Percentiles rank a stretch among this genome's conserved stretches.
phyloP scores from a whole-genome alignment of 306 rosid genomes.

The Aeschynomene evenia region DNA sequence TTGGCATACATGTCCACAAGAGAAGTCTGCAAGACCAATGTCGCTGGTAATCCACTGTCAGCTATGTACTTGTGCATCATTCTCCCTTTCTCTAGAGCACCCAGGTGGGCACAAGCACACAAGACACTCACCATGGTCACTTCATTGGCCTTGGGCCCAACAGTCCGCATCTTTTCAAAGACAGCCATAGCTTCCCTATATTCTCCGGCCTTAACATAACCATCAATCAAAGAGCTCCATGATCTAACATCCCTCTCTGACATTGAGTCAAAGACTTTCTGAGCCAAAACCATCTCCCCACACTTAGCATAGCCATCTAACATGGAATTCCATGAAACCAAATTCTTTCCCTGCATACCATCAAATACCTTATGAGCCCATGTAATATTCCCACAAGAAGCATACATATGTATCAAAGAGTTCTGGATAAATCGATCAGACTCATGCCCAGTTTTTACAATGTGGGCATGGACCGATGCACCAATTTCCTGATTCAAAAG shows the following conservation, averaged over 20 bases:
- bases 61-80: constrained; percentile 49
- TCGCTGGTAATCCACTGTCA: constrained; percentile 50
- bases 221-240: constrained; percentile 77
- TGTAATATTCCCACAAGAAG: constrained; percentile 48
- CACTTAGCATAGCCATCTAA: constrained; percentile 80
- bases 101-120: constrained; percentile 70
- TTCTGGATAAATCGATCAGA: constrained; percentile 59
- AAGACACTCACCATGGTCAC: constrained; percentile 80
- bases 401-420: constrained; percentile 78
- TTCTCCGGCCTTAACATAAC: constrained; percentile 62
- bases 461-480: constrained; percentile 58
- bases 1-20: constrained; percentile 88
- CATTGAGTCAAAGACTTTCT: constrained; percentile 61
- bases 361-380: constrained; percentile 62
- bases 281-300: constrained; percentile 52
- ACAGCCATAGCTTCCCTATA: constrained; percentile 56
- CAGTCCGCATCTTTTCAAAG: constrained; percentile 53
- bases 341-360: constrained; percentile 42
- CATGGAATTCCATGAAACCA: constrained; percentile 81
- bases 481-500: constrained; percentile 54
- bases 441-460: constrained; percentile 52
- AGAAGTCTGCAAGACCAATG: constrained; percentile 65
- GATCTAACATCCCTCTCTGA: constrained; percentile 65
- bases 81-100: constrained; percentile 68
- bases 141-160: constrained; percentile 65